phyloP scores from a whole-genome alignment of 345 rosid species.

The Citrus australasica region DNA sequence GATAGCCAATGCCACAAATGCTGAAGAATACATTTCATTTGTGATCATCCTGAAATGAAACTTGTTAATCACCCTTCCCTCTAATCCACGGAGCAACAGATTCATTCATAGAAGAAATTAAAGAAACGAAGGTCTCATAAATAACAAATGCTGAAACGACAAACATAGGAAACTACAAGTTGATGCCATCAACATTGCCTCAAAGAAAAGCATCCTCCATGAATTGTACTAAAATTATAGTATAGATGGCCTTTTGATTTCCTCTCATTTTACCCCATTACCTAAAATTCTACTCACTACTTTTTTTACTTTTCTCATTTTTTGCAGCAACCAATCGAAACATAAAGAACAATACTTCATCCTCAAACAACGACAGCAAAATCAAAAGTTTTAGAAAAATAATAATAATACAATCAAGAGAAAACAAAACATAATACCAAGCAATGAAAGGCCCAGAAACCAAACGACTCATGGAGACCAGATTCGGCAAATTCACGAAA shows the following conservation, averaged over 20 bases:
- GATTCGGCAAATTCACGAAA: constrained; percentile 76
- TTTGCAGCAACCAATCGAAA: neutral
- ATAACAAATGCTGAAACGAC: neutral
- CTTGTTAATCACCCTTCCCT: neutral
- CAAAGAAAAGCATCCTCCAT: neutral
- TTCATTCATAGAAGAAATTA: neutral
- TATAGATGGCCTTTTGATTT: neutral
- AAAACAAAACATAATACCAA: constrained; percentile 42
- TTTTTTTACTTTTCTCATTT: neutral
- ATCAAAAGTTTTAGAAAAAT: neutral
- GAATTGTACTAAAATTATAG: neutral
- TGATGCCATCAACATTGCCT: neutral
- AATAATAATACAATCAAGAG: neutral
- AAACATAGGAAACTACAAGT: neutral
- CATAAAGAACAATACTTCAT: neutral
- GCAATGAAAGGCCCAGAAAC: constrained; percentile 88
- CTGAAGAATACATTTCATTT: constrained; percentile 71
- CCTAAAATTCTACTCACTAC: neutral
- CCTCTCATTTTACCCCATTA: neutral
- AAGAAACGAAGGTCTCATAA: neutral
- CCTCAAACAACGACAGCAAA: neutral
- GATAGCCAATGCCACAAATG: constrained; percentile 65
- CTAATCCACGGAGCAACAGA: neutral
- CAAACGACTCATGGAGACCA: constrained; percentile 67
- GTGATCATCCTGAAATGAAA: constrained; percentile 67